These are phyloP conservation scores for Cadophora luteo-olivacea DNA, from an alignment of 2,329 filamentous ascomycete species.

Conservation along the genomic window DNA sequence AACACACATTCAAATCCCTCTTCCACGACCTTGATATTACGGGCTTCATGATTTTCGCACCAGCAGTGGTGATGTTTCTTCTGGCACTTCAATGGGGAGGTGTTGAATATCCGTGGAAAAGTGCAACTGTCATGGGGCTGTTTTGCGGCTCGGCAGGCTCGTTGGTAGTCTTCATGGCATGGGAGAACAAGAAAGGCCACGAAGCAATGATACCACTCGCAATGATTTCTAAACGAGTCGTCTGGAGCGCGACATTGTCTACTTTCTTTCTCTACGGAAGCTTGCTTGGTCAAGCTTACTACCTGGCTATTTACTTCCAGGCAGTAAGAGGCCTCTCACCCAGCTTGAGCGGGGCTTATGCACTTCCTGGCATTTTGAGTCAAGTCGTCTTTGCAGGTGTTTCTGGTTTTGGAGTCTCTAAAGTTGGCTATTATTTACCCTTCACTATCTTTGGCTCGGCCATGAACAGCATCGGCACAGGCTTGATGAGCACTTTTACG, in stretches of 20 bases:
- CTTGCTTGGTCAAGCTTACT: constrained; percentile 47
- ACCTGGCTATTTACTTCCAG: constrained; percentile 58
- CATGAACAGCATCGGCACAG: constrained; percentile 42
- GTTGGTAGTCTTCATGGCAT: constrained; percentile 36
- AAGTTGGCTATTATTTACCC: constrained; percentile 46
- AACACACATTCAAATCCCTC: not conserved
- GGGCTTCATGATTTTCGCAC: constrained; percentile 46
- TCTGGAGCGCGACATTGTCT: constrained; percentile 32
- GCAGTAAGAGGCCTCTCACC: constrained; percentile 49
- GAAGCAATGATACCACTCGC: constrained; percentile 41
- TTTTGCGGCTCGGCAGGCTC: constrained; percentile 37
- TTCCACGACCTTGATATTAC: constrained; percentile 41
- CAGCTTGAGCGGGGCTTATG: constrained; percentile 47
- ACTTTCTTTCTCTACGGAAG: constrained; percentile 30
- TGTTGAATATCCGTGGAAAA: constrained; percentile 43
- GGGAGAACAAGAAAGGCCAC: constrained; percentile 41
- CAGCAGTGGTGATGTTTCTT: constrained; percentile 44
- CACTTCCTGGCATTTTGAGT: constrained; percentile 49
- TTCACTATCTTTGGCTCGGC: constrained; percentile 41
- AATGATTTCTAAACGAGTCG: constrained; percentile 36
- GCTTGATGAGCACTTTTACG: constrained; percentile 45
- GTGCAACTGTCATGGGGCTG: constrained; percentile 40
- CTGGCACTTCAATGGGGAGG: constrained; percentile 48
- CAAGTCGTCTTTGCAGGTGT: constrained; percentile 34
- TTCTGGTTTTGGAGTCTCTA: constrained; percentile 34